A percentile compares a stretch with the other conserved stretches of the same genome.
These are phyloP conservation scores for Ogataea polymorpha DNA, from an alignment of 805 yeast genomes.

Conservation along the genomic window DNA sequence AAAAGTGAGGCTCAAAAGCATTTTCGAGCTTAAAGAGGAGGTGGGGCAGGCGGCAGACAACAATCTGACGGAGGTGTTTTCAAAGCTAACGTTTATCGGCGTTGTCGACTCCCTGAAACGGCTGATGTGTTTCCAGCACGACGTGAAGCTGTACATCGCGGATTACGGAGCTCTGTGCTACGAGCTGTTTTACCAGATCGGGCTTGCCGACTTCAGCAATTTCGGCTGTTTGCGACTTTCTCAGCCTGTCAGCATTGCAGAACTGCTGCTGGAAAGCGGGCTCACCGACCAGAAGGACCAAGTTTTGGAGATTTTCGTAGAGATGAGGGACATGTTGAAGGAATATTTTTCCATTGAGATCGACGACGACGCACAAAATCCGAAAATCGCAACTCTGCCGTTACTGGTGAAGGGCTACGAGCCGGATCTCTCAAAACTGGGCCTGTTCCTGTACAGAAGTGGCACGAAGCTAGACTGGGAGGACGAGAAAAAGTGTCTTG, in stretches of 20 bases:
- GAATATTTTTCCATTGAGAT: conserved; percentile 72
- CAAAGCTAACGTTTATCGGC: conserved; percentile 75
- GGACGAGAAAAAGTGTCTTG: conserved; percentile 66
- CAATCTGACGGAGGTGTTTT: conserved; percentile 64
- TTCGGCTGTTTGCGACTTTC: conserved; percentile 59
- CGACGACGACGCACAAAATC: conserved; percentile 32
- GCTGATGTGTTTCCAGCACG: conserved; percentile 81
- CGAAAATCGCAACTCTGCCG: conserved; percentile 55
- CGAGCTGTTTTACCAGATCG: conserved; percentile 79
- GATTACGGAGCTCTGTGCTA: conserved; percentile 71
- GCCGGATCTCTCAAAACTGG: conserved; percentile 64
- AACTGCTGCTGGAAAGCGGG: conserved; percentile 37
- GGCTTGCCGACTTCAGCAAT: conserved; percentile 73
- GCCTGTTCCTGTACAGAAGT: conserved; percentile 61
- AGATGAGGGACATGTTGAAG: conserved; percentile 71
- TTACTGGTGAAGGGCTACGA: conserved; percentile 58
- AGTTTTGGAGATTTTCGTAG: conserved; percentile 16
- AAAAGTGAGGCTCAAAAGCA: conserved; percentile 53
- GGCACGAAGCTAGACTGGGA: conserved; percentile 60
- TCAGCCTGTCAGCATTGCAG: conserved; percentile 31
- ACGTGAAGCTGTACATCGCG: conserved; percentile 68
- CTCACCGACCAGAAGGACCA: conserved; percentile 24
- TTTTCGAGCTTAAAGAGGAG: conserved; percentile 51
- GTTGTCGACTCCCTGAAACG: conserved; percentile 70
- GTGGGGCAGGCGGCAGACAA: conserved; percentile 45